A percentile compares a stretch with the other conserved stretches of the same genome.
Conservation (phyloP, 441 rosid species). For the Euphorbia corollata region DNA sequence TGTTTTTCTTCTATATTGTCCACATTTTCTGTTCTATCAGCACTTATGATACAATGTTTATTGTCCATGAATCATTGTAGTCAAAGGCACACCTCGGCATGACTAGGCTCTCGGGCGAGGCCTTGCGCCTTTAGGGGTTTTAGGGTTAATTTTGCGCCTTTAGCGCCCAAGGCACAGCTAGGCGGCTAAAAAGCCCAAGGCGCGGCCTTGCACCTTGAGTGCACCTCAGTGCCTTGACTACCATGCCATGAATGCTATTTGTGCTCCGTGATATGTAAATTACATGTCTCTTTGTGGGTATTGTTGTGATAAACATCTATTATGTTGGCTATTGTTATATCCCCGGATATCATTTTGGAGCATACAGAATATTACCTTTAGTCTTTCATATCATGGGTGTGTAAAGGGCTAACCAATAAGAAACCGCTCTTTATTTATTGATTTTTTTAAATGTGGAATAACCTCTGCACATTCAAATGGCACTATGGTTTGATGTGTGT, state of each 20-base stretch:
- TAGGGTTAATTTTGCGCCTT: too few relatives aligned
- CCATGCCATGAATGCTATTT: too few relatives aligned
- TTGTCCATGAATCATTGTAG: neutral
- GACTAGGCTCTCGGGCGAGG: too few relatives aligned
- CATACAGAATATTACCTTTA: neutral
- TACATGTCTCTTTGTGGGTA: neutral
- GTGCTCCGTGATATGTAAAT: neutral
- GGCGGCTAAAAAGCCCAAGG: too few relatives aligned
- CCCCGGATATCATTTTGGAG: neutral
- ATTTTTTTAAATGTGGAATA: neutral
- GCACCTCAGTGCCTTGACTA: too few relatives aligned
- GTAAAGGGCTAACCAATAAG: neutral
- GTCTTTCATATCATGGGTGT: slow-evolving; percentile 1
- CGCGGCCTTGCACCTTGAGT: too few relatives aligned
- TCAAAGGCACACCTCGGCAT: too few relatives aligned
- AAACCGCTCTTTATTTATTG: neutral
- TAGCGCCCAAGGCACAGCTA: too few relatives aligned
- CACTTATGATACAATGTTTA: neutral
- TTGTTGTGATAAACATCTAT: neutral
- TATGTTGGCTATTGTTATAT: slow-evolving; percentile 1
- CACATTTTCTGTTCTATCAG: slow-evolving; percentile 8
- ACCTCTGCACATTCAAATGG: neutral
- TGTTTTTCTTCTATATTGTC: slow-evolving; percentile 11
- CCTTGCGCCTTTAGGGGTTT: too few relatives aligned
- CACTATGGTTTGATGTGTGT: neutral